Evolutionary conservation across 495 filamentous ascomycete species (phyloP), one percentile per base, ranked within the genome.

Genomic region (Hypoxylon perforatum): DNA sequence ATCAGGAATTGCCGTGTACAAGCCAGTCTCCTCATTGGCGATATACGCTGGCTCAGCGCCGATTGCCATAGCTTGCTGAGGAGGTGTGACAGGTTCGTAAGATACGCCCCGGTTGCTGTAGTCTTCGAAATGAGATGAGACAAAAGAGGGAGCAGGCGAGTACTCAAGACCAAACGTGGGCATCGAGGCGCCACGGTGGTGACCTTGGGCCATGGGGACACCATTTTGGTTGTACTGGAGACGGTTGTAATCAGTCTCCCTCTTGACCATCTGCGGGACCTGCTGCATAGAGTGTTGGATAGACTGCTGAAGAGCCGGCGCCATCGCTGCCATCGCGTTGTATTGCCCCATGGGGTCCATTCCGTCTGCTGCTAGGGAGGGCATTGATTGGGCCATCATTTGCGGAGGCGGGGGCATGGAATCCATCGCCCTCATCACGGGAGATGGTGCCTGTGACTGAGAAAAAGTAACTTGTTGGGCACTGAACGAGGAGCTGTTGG

Each of bases 101-200:
- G 96, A 98, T 61, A 98, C 87, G 23, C 93, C 95, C 35, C 96
- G 91, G 72, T 93, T 93, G 86, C 94, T 96, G 82, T 97, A 99
- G 70, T 97, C 94, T 74, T 97, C 94, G 65, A 91, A 96, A 68
- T 96, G 92, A 4, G 96, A 98, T 4, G 96, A 97, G 21, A 96
- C 93, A 71, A 98, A 97, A 1, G 95, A 98, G 2, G 95, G 95
- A 1, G 95, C 95, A 30, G 95, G 95, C 11, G 95, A 99, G 82
- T 97, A 99, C 77, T 99, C 95, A 80, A 97, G 88, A 38, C 76
- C 82, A 69, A 94, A 99, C 9, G 93, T 91, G 17, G 95, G 95
- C 93, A 98, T 97, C 0, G 96, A 98, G 42, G 94, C 90, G 71
- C 97, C 94, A 28, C 95, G 91, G 72, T 95, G 91, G 77, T 95